Conservation (phyloP, 345 rosid species). For the thale cress (Arabidopsis thaliana) region DNA sequence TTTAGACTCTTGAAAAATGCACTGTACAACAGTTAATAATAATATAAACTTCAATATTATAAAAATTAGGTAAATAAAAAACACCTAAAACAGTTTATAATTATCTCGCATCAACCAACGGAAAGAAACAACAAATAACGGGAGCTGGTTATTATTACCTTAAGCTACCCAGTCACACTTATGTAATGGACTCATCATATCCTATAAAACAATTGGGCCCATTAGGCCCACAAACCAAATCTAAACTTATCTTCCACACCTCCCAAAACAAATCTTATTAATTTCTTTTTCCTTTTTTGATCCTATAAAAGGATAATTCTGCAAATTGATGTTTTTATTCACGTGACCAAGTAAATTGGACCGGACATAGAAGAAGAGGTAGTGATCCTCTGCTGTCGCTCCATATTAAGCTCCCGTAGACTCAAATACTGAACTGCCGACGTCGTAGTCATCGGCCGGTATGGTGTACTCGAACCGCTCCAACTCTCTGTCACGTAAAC, state of each 20-base stretch:
- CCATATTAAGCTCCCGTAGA: conserved; percentile 81
- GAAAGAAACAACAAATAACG: no score
- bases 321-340: conserved; percentile 20
- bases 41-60: no score
- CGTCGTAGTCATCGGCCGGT: conserved; percentile 49
- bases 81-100: no score
- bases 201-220: background rate
- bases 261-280: background rate
- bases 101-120: no score
- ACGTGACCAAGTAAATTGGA: conserved; percentile 69
- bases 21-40: no score
- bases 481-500: conserved; percentile 72
- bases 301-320: background rate
- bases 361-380: conserved; percentile 56
- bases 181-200: background rate
- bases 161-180: background rate
- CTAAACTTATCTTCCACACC: background rate
- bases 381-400: conserved; percentile 57
- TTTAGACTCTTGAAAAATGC: no score
- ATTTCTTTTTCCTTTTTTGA: background rate
- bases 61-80: no score
- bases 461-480: conserved; percentile 69
- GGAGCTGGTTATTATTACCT: no score
- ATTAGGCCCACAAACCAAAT: background rate
- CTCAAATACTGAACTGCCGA: conserved; percentile 66